Base-by-base conservation (phyloP, 2,329 filamentous ascomycete species). In the Epichloe hybrida region DNA sequence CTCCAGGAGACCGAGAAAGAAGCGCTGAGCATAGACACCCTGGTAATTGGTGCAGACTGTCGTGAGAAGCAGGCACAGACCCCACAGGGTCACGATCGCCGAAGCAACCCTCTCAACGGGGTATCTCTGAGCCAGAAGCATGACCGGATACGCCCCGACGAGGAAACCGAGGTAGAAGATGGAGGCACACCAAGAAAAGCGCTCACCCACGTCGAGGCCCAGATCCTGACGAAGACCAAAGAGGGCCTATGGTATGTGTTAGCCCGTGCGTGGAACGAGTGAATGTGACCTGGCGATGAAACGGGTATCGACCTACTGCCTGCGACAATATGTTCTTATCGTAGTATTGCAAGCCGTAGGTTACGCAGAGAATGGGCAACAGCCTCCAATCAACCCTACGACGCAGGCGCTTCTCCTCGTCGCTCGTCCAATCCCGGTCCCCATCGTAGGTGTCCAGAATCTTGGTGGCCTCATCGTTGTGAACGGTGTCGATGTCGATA, bases 81-180 rank as follows among this genome's bases (percentile, higher is more conserved):
- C 64, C 64, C 63, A 66, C 17, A 51, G 44, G 3, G 31, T 38
- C 23, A 39, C 59, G 8, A 60, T 62, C 3, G 49, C 53, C 2
- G 58, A 55, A 5, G 63, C 58, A 13, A 66, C 60, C 51, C 59
- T 60, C 36, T 58, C 59, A 56, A 64, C 59, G 20, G 54, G 57
- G 31, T 59, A 62, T 49, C 58, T 59, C 52, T 66, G 63, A 7
- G 59, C 59, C 1, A 64, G 51, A 49, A 57, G 60, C 53, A 60
- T 63, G 59, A 60, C 61, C 0, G 63, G 63, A 35, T 64, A 65
- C 11, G 71, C 69, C 6, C 67, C 68, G 3, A 66, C 56, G 1
- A 73, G 56, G 52, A 64, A 67, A 49, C 62, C 74, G 27, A 77
- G 67, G 54, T 76, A 77, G 60, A 77, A 77, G 27, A 77, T 71